Evolutionary conservation across 139 green algal genomes (phyloP).

Genomic region (Chlorella sp.): DNA sequence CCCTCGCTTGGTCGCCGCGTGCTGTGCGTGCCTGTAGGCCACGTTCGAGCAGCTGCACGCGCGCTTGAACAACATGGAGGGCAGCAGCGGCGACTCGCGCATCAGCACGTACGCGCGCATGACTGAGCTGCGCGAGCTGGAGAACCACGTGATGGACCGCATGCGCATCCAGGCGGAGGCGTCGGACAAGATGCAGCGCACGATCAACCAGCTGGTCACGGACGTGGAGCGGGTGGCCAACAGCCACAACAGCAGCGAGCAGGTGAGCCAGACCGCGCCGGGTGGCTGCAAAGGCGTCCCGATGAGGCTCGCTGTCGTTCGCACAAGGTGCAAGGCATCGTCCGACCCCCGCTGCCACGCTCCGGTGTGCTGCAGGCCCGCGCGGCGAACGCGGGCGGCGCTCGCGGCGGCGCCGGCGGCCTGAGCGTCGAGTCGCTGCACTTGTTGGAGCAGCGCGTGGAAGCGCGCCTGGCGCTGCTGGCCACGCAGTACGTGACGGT

Average conservation of each 20-base stretch:
- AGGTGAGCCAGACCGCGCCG: not conserved
- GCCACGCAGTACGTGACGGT: conserved; percentile 1
- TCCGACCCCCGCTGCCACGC: too few species aligned
- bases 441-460: conserved; percentile 3
- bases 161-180: not conserved
- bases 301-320: too few species aligned
- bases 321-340: too few species aligned
- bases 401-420: not conserved
- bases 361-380: not conserved
- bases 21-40: not conserved
- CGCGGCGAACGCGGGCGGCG: not conserved
- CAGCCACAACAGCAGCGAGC: not conserved
- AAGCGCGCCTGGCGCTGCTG: not conserved
- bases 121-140: conserved; percentile 12
- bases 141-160: conserved; percentile 16
- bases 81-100: not conserved
- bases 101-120: not conserved
- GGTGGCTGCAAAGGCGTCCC: too few species aligned
- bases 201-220: conserved; percentile 8
- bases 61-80: not conserved
- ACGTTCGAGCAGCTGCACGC: conserved; percentile 12
- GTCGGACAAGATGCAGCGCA: conserved; percentile 6
- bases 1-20: not conserved
- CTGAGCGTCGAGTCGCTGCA: not conserved
- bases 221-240: conserved; percentile 4